Evolutionary conservation across 148 eudicot genomes (phyloP).

Genomic region (Silene latifolia): DNA sequence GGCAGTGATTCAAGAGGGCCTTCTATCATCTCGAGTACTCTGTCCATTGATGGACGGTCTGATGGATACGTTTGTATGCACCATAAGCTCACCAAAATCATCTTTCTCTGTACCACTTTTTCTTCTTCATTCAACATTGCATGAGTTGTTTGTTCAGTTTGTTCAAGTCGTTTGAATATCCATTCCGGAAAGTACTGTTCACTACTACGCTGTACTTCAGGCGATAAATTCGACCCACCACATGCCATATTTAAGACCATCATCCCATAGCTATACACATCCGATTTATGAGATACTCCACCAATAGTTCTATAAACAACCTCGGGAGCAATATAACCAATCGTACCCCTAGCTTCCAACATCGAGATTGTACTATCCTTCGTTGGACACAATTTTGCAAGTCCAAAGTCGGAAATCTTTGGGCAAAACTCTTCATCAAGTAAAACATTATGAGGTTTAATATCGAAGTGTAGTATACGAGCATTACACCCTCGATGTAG

Average conservation of each 20-base stretch:
- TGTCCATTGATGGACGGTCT: slow-evolving; percentile 3
- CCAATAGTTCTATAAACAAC: slow-evolving; percentile 16
- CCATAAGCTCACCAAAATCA: slow-evolving; percentile 33
- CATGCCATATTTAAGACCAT: slow-evolving; percentile 21
- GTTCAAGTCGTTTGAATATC: slow-evolving; percentile 27
- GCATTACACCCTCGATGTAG: slow-evolving; percentile 33
- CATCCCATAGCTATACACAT: slow-evolving; percentile 28
- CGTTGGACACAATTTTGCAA: slow-evolving; percentile 24
- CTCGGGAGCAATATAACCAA: slow-evolving; percentile 4
- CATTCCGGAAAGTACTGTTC: slow-evolving; percentile 10
- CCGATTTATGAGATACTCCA: slow-evolving; percentile 17
- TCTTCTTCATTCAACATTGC: slow-evolving; percentile 9
- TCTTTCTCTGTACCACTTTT: slow-evolving; percentile 23
- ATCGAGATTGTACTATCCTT: slow-evolving; percentile 12
- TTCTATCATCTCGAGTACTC: slow-evolving; percentile 12
- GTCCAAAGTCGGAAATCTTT: slow-evolving; percentile 36
- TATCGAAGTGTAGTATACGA: slow-evolving; percentile 32
- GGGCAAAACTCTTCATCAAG: slow-evolving; percentile 25
- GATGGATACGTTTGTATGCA: slow-evolving; percentile 16
- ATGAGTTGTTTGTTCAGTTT: background rate
- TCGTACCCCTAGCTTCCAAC: too few species aligned
- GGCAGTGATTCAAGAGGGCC: slow-evolving; percentile 11
- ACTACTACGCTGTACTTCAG: background rate
- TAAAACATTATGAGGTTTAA: slow-evolving; percentile 35
- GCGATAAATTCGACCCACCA: background rate